Conservation (phyloP, 805 yeast species). For the Kluyveromyces starmeri region DNA sequence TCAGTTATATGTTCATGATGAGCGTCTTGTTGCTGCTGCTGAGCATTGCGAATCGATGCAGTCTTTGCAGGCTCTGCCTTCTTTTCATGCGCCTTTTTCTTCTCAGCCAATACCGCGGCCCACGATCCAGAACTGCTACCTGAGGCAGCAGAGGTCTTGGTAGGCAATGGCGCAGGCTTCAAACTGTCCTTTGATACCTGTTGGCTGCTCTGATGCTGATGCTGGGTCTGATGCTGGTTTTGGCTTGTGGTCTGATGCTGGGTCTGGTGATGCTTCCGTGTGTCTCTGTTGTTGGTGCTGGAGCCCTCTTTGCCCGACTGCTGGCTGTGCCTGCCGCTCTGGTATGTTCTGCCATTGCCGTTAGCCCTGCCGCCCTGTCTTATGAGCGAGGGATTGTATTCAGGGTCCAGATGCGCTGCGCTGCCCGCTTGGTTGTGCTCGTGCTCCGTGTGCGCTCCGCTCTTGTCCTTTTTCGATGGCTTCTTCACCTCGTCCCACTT, state of each 20-base stretch:
- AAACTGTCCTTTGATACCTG: constrained; percentile 15
- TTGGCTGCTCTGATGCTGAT: constrained; percentile 6
- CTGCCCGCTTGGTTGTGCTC: constrained; percentile 17
- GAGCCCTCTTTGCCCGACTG: constrained; percentile 9
- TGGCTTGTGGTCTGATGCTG: constrained; percentile 9
- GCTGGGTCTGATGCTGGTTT: constrained; percentile 17
- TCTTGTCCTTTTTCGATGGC: constrained; percentile 45
- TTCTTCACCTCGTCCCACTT: constrained; percentile 92
- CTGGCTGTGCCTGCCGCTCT: constrained; percentile 3
- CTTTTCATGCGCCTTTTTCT: constrained; percentile 12
- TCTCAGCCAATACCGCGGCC: constrained; percentile 30
- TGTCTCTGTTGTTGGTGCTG: constrained; percentile 5
- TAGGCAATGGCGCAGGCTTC: constrained; percentile 18
- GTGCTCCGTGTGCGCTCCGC: constrained; percentile 2
- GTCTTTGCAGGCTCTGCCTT: constrained; percentile 7
- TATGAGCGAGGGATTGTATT: constrained; percentile 1
- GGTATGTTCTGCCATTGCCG: too few relatives aligned
- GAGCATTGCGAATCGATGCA: constrained; percentile 3
- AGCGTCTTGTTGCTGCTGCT: not conserved
- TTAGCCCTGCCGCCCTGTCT: constrained; percentile 1
- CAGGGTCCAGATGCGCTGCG: constrained; percentile 6
- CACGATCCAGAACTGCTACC: constrained; percentile 27
- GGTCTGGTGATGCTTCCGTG: not conserved
- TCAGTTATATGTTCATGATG: constrained; percentile 1
- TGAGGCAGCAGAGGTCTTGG: constrained; percentile 23